Conservation (phyloP, 169 alveolate genomes). For the Cytauxzoon felis region DNA sequence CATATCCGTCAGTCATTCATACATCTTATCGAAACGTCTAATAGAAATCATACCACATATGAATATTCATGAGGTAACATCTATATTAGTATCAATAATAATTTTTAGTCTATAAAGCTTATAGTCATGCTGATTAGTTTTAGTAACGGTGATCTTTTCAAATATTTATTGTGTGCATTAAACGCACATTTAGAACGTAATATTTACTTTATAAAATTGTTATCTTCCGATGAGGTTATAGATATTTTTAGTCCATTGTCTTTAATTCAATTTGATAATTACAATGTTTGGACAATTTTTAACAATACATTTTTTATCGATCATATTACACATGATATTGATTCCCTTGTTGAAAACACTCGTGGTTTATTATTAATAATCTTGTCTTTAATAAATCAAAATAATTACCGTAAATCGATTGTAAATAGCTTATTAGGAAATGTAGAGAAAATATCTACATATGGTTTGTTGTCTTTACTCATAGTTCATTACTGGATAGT, state of each 20-base stretch:
- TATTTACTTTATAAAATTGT: neutral
- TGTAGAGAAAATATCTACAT: too few relatives aligned
- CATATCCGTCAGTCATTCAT: conserved; percentile 6
- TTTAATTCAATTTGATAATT: conserved; percentile 3
- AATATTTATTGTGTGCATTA: conserved; percentile 1
- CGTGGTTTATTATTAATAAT: conserved; percentile 30
- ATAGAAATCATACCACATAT: too few relatives aligned
- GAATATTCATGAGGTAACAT: too few relatives aligned
- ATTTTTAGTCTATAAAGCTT: neutral
- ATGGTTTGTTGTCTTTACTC: too few relatives aligned
- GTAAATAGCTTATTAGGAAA: too few relatives aligned
- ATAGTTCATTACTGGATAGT: too few relatives aligned
- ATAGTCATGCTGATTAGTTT: neutral
- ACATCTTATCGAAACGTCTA: neutral
- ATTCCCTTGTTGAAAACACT: conserved; percentile 1
- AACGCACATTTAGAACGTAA: conserved; percentile 14
- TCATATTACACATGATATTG: neutral
- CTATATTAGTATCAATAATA: neutral
- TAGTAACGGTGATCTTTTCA: neutral
- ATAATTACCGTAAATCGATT: too few relatives aligned
- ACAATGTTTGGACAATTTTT: conserved; percentile 22
- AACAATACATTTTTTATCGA: conserved; percentile 2
- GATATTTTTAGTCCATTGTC: conserved; percentile 13
- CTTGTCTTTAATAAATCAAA: conserved; percentile 7
- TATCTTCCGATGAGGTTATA: conserved; percentile 2